These are phyloP conservation scores for Botrytis fragariae DNA, from an alignment of 2,329 filamentous ascomycete genomes.

Conservation along the genomic window DNA sequence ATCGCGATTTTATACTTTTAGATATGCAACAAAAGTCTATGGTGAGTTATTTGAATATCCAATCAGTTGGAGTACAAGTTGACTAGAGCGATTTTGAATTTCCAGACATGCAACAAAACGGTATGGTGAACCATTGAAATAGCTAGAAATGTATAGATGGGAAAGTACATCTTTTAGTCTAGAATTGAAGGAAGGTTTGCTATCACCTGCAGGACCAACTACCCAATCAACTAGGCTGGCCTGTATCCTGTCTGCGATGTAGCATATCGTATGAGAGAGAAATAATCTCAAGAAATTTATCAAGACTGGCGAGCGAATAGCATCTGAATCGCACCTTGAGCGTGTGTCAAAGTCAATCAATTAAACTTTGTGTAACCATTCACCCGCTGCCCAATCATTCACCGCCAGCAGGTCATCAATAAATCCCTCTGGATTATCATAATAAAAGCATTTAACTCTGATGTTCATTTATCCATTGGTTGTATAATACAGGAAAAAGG, in stretches of 20 bases:
- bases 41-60: background rate
- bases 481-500: background rate
- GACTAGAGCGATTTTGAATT: background rate
- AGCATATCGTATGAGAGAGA: background rate
- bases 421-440: background rate
- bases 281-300: background rate
- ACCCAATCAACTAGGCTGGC: background rate
- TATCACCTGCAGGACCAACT: background rate
- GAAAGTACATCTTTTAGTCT: background rate
- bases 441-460: background rate
- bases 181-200: background rate
- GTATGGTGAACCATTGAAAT: background rate
- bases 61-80: background rate
- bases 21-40: constrained; percentile 1
- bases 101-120: background rate
- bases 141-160: background rate
- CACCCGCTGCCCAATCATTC: background rate
- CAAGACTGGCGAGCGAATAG: background rate
- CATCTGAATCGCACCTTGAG: background rate
- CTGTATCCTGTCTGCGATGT: background rate
- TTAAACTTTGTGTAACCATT: background rate
- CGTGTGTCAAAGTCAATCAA: background rate
- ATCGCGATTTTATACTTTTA: background rate
- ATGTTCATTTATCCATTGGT: background rate
- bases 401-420: background rate